These are phyloP conservation scores for Lodderomyces orthopsilosis DNA, from an alignment of 1,139 yeast genomes.

Conservation along the genomic window DNA sequence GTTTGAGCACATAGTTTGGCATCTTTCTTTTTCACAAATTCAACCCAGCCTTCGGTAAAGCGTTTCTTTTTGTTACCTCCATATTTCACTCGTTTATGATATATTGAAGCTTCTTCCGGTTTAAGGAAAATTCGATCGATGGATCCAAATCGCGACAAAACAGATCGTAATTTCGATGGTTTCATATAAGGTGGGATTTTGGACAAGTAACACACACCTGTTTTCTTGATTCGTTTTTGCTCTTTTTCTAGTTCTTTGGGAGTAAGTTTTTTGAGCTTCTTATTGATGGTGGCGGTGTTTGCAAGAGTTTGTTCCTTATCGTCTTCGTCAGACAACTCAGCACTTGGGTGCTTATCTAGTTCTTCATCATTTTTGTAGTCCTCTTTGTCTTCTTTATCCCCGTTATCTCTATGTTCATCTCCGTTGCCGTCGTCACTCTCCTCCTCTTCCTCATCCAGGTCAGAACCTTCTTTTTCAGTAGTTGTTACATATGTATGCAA, in stretches of 20 bases:
- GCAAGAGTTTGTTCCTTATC: constrained; percentile 14
- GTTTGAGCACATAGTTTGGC: constrained; percentile 89
- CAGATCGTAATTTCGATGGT: constrained; percentile 83
- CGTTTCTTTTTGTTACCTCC: constrained; percentile 94
- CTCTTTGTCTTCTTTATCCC: background rate
- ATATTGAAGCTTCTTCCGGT: constrained; percentile 72
- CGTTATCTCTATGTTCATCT: background rate
- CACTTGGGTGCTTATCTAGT: background rate
- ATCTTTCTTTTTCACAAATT: constrained; percentile 74
- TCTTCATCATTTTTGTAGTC: too few relatives aligned
- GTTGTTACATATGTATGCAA: background rate
- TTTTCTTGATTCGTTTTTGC: constrained; percentile 57
- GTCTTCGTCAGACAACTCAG: constrained; percentile 13
- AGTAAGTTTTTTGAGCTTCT: constrained; percentile 48
- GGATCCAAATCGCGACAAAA: constrained; percentile 77
- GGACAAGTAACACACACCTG: constrained; percentile 91
- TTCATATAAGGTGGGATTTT: constrained; percentile 96
- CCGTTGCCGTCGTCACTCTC: constrained; percentile 18
- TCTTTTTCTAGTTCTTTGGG: constrained; percentile 56
- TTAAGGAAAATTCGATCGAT: constrained; percentile 81
- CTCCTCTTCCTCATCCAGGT: constrained; percentile 10
- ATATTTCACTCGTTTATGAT: constrained; percentile 68
- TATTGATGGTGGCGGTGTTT: constrained; percentile 8
- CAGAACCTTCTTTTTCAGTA: constrained; percentile 4
- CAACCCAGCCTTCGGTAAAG: constrained; percentile 97